Evolutionary conservation across 495 filamentous ascomycete genomes (phyloP).

Genomic region (Platismatia glauca): DNA sequence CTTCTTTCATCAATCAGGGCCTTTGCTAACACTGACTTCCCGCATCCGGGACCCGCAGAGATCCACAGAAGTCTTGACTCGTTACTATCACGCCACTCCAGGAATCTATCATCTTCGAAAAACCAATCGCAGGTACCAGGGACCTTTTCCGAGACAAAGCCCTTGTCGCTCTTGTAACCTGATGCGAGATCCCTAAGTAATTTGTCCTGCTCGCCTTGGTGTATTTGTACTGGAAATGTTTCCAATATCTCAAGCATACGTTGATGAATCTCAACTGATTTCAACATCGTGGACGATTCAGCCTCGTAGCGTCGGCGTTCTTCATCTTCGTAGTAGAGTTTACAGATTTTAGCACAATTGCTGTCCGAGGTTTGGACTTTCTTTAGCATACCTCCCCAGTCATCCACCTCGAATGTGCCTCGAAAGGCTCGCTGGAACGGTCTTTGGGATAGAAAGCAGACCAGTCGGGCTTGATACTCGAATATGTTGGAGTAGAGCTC

Average conservation of each 20-base stretch:
- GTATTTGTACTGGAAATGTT: not conserved
- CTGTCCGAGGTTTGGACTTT: conserved; percentile 19
- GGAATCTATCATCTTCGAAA: conserved; percentile 28
- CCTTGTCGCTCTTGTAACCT: conserved; percentile 29
- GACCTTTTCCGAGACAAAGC: conserved; percentile 9
- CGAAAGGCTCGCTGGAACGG: conserved; percentile 26
- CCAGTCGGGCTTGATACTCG: conserved; percentile 30
- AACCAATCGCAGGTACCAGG: conserved; percentile 34
- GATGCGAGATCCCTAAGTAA: conserved; percentile 26
- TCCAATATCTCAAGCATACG: not conserved
- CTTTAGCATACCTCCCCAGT: conserved; percentile 21
- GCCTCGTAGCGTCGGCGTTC: not conserved
- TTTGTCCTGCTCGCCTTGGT: conserved; percentile 17
- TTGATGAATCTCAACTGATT: conserved; percentile 7
- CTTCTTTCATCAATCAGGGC: conserved; percentile 31
- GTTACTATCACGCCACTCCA: conserved; percentile 25
- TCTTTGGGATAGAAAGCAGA: conserved; percentile 27
- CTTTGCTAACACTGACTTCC: conserved; percentile 37
- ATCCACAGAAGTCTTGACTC: conserved; percentile 35
- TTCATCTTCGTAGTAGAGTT: not conserved
- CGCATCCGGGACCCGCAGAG: conserved; percentile 40
- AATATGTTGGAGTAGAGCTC: conserved; percentile 29
- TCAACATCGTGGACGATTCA: not conserved
- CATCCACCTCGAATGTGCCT: conserved; percentile 19
- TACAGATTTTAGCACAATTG: not conserved